Evolutionary conservation across 768 basidiomycete genomes (phyloP), one percentile per base, ranked within the genome.

Genomic region (Tulasnella sp.): DNA sequence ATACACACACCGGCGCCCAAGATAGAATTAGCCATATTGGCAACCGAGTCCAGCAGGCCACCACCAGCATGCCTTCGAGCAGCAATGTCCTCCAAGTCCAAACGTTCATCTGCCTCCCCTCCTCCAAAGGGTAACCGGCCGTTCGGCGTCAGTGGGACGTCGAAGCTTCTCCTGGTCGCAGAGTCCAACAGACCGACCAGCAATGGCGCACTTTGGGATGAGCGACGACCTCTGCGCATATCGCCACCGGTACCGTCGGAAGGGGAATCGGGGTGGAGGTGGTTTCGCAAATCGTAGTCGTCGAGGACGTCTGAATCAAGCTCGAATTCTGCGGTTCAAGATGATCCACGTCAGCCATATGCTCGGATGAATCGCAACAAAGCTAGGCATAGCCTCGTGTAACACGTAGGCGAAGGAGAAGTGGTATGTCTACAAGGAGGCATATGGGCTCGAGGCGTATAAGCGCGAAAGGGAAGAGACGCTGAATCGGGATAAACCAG

Each of bases 1-100:
- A 34, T 41, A 39, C 68, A 63, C 73, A 71, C 69, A 79, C 91
- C 92, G 65, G 93, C 93, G 40, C 93, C 93, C 12, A 97, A 72
- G 32, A 98, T 96, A 1, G 88, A 91, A 67, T 98, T 97, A 19
- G 90, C 86, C 94, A 96, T 96, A 67, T 93, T 87, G 19, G 87
- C 84, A 58, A 88, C 76, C 6, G 86, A 89, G 65, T 87, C 82
- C 1, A 89, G 8, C 72, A 91, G 69, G 0, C 82, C 81, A 19
- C 88, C 86, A 42, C 87, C 85, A 0, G 81, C 77, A 36, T 70
- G 74, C 42, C 74, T 73, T 67, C 84, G 84, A 19, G 76, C 74
- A 40, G 82, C 79, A 29, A 93, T 69, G 60, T 83, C 82, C 57
- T 92, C 78, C 65, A 92, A 67, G 71, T 91, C 75, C 55, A 84